These are phyloP conservation scores for Ceriops decandra DNA, from an alignment of 345 rosid genomes.

Conservation along the genomic window DNA sequence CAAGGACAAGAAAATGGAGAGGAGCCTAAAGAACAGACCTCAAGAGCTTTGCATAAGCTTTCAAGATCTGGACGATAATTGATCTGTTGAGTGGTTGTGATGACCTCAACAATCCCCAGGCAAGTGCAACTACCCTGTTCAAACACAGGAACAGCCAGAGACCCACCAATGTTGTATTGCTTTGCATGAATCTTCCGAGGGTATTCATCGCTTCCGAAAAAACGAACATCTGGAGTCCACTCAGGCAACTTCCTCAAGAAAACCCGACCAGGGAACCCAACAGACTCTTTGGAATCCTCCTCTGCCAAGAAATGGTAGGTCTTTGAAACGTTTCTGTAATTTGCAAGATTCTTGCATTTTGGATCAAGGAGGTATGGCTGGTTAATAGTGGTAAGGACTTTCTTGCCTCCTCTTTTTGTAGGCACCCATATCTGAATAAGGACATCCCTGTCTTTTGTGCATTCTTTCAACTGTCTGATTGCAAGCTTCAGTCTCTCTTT, in stretches of 20 bases:
- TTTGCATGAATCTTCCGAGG: conserved; percentile 62
- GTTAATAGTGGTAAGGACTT: conserved; percentile 62
- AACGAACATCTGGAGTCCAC: conserved; percentile 96
- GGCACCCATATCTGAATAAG: conserved; percentile 93
- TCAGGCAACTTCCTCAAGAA: conserved; percentile 75
- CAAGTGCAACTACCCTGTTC: conserved; percentile 67
- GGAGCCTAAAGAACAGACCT: conserved; percentile 46
- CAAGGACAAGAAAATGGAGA: conserved; percentile 3
- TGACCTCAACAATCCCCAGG: conserved; percentile 87
- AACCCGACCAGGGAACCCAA: conserved; percentile 85
- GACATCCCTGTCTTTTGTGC: conserved; percentile 48
- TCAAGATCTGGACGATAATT: conserved; percentile 69
- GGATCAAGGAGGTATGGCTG: conserved; percentile 68
- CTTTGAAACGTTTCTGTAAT: conserved; percentile 66
- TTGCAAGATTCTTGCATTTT: conserved; percentile 50
- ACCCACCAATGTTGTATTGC: conserved; percentile 63
- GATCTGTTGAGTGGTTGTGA: conserved; percentile 64
- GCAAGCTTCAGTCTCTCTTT: conserved; percentile 57
- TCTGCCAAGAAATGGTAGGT: conserved; percentile 67
- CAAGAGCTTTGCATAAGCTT: conserved; percentile 83
- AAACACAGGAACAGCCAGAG: conserved; percentile 85
- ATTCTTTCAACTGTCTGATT: conserved; percentile 46
- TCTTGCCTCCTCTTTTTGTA: conserved; percentile 51
- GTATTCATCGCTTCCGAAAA: conserved; percentile 65
- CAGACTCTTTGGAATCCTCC: conserved; percentile 50